Evolutionary conservation across 208 protist species (phyloP).

Genomic region (Vickermania spadyakhi): DNA sequence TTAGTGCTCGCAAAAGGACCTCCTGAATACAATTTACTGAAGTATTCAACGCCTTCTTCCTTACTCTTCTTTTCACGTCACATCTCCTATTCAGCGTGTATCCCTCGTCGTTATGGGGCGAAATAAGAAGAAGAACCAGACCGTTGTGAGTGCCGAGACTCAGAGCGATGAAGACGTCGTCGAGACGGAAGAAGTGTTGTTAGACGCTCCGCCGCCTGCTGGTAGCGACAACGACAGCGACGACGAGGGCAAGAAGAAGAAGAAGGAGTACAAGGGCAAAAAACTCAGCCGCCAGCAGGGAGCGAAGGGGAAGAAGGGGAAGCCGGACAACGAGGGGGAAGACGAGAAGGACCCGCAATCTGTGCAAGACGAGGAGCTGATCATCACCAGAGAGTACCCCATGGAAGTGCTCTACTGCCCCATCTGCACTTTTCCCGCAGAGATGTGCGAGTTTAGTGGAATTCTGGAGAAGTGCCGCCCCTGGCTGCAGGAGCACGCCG

Average conservation of each 20-base stretch:
- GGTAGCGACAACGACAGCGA: constrained; percentile 3
- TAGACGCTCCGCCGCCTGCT: no score
- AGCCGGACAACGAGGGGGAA: constrained; percentile 4
- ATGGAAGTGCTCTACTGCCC: constrained; percentile 88
- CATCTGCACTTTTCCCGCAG: constrained; percentile 84
- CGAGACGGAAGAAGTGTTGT: constrained; percentile 4
- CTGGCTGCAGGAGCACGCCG: constrained; percentile 81
- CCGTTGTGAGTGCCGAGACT: constrained; percentile 10
- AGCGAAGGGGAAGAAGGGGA: constrained; percentile 17
- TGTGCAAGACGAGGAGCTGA: constrained; percentile 21
- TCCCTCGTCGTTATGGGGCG: constrained; percentile 24
- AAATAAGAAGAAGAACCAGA: constrained; percentile 53
- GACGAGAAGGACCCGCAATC: constrained; percentile 7
- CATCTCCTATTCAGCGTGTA: no score
- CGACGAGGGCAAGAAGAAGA: constrained; percentile 16
- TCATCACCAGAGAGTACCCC: constrained; percentile 26
- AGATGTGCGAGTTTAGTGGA: constrained; percentile 89
- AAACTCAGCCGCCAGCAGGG: constrained; percentile 20
- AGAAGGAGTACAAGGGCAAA: constrained; percentile 65
- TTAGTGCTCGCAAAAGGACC: no score
- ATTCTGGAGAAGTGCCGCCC: constrained; percentile 88
- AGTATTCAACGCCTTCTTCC: no score
- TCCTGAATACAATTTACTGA: no score
- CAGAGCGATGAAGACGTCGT: constrained; percentile 16
- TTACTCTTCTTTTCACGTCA: no score